A percentile compares a stretch with the other conserved stretches of the same genome.
Evolutionary conservation across 2,329 filamentous ascomycete genomes (phyloP).

Genomic region (Neonectria ditissima): DNA sequence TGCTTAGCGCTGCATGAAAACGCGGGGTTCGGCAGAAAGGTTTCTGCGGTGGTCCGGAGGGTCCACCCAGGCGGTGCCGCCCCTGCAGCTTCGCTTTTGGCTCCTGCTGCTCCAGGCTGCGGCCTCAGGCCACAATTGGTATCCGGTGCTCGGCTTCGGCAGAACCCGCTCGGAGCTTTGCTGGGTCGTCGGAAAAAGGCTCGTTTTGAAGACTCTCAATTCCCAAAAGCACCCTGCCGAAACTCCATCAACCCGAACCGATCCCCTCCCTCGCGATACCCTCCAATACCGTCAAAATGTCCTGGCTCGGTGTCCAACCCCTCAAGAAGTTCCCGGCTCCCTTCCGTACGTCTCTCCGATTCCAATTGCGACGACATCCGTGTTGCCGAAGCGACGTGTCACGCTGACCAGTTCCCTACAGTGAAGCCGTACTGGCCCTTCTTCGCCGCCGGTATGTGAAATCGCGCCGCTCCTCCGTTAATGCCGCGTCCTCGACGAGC

Average conservation of each 20-base stretch:
- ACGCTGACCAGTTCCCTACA: slow-evolving; percentile 56
- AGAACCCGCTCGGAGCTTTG: slow-evolving; percentile 51
- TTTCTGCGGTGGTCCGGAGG: slow-evolving; percentile 30
- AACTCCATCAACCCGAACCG: slow-evolving; percentile 51
- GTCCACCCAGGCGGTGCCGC: not conserved
- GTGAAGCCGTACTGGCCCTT: slow-evolving; percentile 93
- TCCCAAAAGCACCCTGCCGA: slow-evolving; percentile 44
- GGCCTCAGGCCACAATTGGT: slow-evolving; percentile 45
- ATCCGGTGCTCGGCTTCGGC: slow-evolving; percentile 49
- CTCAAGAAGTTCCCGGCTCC: slow-evolving; percentile 85
- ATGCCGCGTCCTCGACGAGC: slow-evolving; percentile 24
- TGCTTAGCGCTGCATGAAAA: slow-evolving; percentile 41
- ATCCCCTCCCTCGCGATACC: slow-evolving; percentile 51
- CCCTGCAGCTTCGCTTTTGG: slow-evolving; percentile 14
- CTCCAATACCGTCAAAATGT: slow-evolving; percentile 71
- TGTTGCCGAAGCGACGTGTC: slow-evolving; percentile 36
- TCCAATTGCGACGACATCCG: slow-evolving; percentile 49
- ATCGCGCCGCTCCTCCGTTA: slow-evolving; percentile 34
- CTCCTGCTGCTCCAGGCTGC: slow-evolving; percentile 19
- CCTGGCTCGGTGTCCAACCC: slow-evolving; percentile 74
- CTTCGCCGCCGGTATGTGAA: slow-evolving; percentile 87
- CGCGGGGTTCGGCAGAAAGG: slow-evolving; percentile 43
- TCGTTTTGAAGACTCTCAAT: slow-evolving; percentile 54
- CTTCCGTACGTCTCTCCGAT: slow-evolving; percentile 71
- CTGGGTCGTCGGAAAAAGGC: slow-evolving; percentile 53